Percentiles rank a stretch among this genome's conserved stretches.
These are phyloP conservation scores for Suillus paluster DNA, from an alignment of 768 basidiomycete species.

Conservation along the genomic window DNA sequence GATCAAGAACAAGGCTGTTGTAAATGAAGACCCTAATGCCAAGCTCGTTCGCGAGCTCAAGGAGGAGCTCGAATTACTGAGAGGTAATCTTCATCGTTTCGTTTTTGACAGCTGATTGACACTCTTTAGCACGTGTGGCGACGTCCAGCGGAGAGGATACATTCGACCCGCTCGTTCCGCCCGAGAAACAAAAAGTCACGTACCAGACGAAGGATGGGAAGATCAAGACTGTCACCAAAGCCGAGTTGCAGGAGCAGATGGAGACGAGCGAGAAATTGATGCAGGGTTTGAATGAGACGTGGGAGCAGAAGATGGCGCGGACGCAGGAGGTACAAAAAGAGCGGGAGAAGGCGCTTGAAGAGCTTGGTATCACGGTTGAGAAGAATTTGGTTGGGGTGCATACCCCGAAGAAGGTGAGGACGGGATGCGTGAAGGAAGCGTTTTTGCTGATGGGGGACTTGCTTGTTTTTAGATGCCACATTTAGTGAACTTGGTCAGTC, in stretches of 20 bases:
- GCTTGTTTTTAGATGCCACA: conserved; percentile 75
- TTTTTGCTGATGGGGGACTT: conserved; percentile 14
- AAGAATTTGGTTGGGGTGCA: conserved; percentile 96
- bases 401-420: conserved; percentile 87
- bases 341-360: conserved; percentile 96
- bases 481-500: conserved; percentile 86
- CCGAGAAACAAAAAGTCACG: conserved; percentile 94
- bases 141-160: conserved; percentile 69
- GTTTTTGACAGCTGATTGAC: conserved; percentile 14
- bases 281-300: conserved; percentile 92
- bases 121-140: conserved; percentile 68
- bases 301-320: conserved; percentile 92
- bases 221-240: conserved; percentile 95
- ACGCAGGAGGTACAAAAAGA: conserved; percentile 97
- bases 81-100: conserved; percentile 53
- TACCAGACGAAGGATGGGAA: conserved; percentile 93
- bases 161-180: conserved; percentile 88
- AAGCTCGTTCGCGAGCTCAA: conserved; percentile 98
- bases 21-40: conserved; percentile 99
- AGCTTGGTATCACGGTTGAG: conserved; percentile 96
- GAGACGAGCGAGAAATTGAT: conserved; percentile 94
- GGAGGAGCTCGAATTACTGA: conserved; percentile 93
- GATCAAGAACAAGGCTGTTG: conserved; percentile 99
- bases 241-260: conserved; percentile 96
- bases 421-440: conserved; percentile 13